A percentile compares a stretch with the other conserved stretches of the same genome.
Conservation (phyloP, 2,329 filamentous ascomycete genomes). For the Zelopaecilomyces penicillatus region DNA sequence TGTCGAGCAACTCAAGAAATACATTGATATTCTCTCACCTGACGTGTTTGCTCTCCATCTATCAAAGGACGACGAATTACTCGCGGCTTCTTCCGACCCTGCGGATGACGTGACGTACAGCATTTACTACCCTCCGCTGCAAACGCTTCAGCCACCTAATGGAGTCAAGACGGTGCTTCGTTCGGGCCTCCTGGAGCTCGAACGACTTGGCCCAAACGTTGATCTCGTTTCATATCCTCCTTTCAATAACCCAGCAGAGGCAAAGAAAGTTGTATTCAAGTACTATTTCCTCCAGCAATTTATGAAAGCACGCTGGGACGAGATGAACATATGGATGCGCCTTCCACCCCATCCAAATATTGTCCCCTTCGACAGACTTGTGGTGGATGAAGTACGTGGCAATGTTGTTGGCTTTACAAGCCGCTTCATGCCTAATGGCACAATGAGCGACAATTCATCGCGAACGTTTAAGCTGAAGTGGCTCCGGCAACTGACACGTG, state of each 20-base stretch:
- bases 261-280: slow-evolving; percentile 23
- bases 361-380: slow-evolving; percentile 25
- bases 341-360: slow-evolving; percentile 29
- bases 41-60: slow-evolving; percentile 15
- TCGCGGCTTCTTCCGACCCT: slow-evolving; percentile 12
- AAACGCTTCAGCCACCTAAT: slow-evolving; percentile 12
- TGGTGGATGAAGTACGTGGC: slow-evolving; percentile 24
- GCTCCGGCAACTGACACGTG: slow-evolving; percentile 25
- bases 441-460: slow-evolving; percentile 18
- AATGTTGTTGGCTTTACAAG: slow-evolving; percentile 29
- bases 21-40: slow-evolving; percentile 12
- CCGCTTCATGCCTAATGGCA: slow-evolving; percentile 25
- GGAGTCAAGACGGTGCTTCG: slow-evolving; percentile 13
- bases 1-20: slow-evolving; percentile 13
- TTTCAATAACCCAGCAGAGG: too few relatives aligned
- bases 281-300: slow-evolving; percentile 22
- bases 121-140: slow-evolving; percentile 16
- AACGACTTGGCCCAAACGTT: slow-evolving; percentile 17
- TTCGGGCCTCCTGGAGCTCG: slow-evolving; percentile 20
- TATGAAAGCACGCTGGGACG: slow-evolving; percentile 20
- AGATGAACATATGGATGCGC: slow-evolving; percentile 26
- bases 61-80: slow-evolving; percentile 11
- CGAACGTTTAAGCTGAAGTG: slow-evolving; percentile 27
- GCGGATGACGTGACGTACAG: slow-evolving; percentile 21
- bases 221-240: slow-evolving; percentile 18